Evolutionary conservation across 228 moss, liverwort and hornwort genomes (phyloP).

Genomic region (Sphagnum magellanicum): DNA sequence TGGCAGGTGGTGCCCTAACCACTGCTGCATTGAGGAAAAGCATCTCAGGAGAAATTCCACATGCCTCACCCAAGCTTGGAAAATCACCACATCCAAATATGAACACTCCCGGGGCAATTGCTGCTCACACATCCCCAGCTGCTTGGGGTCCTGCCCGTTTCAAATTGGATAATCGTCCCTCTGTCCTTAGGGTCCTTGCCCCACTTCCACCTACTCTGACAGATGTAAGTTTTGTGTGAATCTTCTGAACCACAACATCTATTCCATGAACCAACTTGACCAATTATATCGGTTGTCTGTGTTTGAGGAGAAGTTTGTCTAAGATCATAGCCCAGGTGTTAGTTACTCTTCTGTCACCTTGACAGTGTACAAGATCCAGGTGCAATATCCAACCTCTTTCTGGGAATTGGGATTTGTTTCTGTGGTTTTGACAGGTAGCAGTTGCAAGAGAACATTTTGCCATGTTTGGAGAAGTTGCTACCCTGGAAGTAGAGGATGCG

Average conservation of each 20-base stretch:
- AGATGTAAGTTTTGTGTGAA: constrained; percentile 51
- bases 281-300: too few relatives aligned
- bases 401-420: too few relatives aligned
- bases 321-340: too few relatives aligned
- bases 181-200: constrained; percentile 73
- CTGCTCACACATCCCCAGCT: constrained; percentile 30
- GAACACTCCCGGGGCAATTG: constrained; percentile 16
- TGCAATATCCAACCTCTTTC: too few relatives aligned
- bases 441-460: constrained; percentile 81
- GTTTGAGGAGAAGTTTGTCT: too few relatives aligned
- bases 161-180: constrained; percentile 90
- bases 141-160: constrained; percentile 82
- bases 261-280: too few relatives aligned
- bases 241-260: too few relatives aligned
- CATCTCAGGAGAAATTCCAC: constrained; percentile 43
- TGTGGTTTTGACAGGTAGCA: constrained; percentile 44
- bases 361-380: too few relatives aligned
- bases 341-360: too few relatives aligned
- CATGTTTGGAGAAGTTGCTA: constrained; percentile 73
- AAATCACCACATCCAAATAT: constrained; percentile 54
- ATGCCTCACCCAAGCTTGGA: constrained; percentile 45
- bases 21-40: constrained; percentile 40
- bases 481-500: constrained; percentile 70
- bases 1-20: constrained; percentile 15
- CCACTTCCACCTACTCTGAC: constrained; percentile 58